Evolutionary conservation across 176 grass and related monocot genomes (phyloP), one percentile per base, ranked within the genome.

Genomic region (Pontederia crassipes): DNA sequence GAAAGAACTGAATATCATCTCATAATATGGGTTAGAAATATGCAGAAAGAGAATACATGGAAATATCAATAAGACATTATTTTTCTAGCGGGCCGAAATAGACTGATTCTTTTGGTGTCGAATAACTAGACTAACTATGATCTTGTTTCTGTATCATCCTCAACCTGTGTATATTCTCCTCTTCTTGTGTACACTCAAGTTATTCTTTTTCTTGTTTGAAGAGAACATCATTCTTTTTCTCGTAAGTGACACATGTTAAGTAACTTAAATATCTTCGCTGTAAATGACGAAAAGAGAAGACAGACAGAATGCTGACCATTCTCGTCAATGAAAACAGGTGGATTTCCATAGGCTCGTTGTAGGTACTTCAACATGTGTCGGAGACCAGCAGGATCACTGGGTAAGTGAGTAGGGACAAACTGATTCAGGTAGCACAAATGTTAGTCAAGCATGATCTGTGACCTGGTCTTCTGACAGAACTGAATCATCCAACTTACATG

Each of bases 281-380:
- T 40, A 7, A 40, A 40, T 3, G 32, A 40, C 32, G 6, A 40
- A 40, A 7, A 40, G 32, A 40, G 2, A 4, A 40, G 6, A 40
- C 6, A 40, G 6, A 40, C 32, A 40, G 2, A 7, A 3, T 40
- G 32, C 28, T 60, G 28, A 65, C 86, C 90, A 62, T 89, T 95
- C 74, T 95, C 90, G 71, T 95, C 70, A 55, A 95, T 54, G 57
- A 77, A 89, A 62, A 95, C 62, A 16, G 90, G 86, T 57, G 77
- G 57, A 54, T 81, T 58, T 26, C 68, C 77, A 13, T 83, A 86
- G 15, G 52, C 14, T 56, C 89, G 64, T 67, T 57, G 79, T 49
- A 86, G 52, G 58, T 95, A 81, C 66, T 81, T 54, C 61, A 86
- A 55, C 57, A 71, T 15, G 52, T 59, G 29, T 54, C 72, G 74